These are phyloP conservation scores for Monosporozyma siamensis DNA, from an alignment of 805 yeast genomes.

Conservation along the genomic window DNA sequence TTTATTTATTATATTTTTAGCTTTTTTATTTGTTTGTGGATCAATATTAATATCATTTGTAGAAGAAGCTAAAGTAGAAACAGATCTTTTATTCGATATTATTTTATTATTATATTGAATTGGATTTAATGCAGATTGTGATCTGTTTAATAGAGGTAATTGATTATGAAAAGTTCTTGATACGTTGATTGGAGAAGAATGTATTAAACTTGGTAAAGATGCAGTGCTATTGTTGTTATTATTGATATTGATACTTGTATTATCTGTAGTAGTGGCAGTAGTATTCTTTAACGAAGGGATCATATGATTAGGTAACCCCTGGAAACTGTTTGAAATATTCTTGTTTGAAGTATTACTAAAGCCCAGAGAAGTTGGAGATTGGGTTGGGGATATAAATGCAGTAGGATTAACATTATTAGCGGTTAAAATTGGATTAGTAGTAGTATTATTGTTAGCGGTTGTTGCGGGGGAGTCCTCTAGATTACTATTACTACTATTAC, in stretches of 20 bases:
- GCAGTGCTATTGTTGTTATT: slow-evolving; percentile 6
- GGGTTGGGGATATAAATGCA: not conserved
- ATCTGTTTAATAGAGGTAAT: slow-evolving; percentile 5
- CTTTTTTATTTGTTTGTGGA: not conserved
- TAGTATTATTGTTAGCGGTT: not conserved
- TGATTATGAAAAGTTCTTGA: slow-evolving; percentile 6
- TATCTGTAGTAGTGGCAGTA: not conserved
- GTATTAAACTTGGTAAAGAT: slow-evolving; percentile 1
- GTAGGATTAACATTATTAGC: not conserved
- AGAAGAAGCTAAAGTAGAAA: not conserved
- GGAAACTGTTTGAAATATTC: too few relatives aligned
- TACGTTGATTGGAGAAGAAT: not conserved
- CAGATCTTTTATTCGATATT: not conserved
- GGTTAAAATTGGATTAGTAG: too few relatives aligned
- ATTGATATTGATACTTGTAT: not conserved
- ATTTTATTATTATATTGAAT: not conserved
- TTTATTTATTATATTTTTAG: not conserved
- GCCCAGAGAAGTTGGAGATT: not conserved
- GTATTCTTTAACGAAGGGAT: not conserved
- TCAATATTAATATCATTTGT: not conserved
- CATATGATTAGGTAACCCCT: not conserved
- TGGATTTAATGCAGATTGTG: slow-evolving; percentile 4
- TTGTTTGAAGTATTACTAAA: not conserved
- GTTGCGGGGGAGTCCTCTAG: slow-evolving; percentile 1
- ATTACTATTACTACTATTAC: not conserved